Conservation (phyloP, 371 early-diverging fungal genomes). For the Rhizopus stolonifer region DNA sequence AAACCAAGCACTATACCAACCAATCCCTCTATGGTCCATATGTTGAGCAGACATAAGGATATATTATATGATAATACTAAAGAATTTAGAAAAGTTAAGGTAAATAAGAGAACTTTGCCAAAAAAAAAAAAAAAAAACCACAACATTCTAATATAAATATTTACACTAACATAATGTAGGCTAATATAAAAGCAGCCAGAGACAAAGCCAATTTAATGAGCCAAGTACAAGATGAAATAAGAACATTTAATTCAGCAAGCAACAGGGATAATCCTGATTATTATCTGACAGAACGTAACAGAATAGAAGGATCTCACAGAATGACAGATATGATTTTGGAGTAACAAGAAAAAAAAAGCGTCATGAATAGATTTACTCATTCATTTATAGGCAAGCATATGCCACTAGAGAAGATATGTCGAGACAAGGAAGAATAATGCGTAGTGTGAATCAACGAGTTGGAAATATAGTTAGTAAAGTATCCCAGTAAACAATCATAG, state of each 20-base stretch:
- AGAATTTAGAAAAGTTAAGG: slow-evolving; percentile 65
- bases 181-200: slow-evolving; percentile 55
- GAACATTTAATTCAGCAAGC: slow-evolving; percentile 43
- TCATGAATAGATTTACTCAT: background rate
- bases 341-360: slow-evolving; percentile 33
- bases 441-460: slow-evolving; percentile 49
- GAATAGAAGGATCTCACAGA: slow-evolving; percentile 60
- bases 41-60: slow-evolving; percentile 71
- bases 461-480: slow-evolving; percentile 50
- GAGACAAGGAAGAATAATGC: slow-evolving; percentile 53
- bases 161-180: slow-evolving; percentile 21
- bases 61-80: slow-evolving; percentile 69
- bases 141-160: no score
- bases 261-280: slow-evolving; percentile 49
- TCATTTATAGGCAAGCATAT: slow-evolving; percentile 57
- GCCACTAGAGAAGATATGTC: slow-evolving; percentile 58
- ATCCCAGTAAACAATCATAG: background rate
- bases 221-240: slow-evolving; percentile 58
- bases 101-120: slow-evolving; percentile 5
- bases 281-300: slow-evolving; percentile 59
- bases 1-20: slow-evolving; percentile 54
- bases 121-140: no score
- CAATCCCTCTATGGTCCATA: slow-evolving; percentile 68
- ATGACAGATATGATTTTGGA: slow-evolving; percentile 70
- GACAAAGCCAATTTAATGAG: slow-evolving; percentile 67